A percentile compares a stretch with the other conserved stretches of the same genome.
Evolutionary conservation across 2,329 filamentous ascomycete genomes (phyloP).

Genomic region (Fusarium continuum): DNA sequence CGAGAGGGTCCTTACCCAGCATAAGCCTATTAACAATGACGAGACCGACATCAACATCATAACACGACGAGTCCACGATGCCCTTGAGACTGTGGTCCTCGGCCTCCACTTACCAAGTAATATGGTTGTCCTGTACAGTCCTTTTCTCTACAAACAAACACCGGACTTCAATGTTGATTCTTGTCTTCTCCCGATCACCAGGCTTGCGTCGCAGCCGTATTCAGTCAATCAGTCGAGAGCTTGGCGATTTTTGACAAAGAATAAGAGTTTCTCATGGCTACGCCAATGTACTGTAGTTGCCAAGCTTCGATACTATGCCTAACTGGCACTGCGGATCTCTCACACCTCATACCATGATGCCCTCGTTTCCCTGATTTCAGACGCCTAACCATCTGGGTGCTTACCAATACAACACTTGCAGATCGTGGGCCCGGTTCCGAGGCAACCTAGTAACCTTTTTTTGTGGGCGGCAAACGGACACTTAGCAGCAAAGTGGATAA

Average conservation of each 20-base stretch:
- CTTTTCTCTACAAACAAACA: too few relatives aligned
- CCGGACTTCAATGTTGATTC: neutral
- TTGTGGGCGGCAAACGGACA: conserved; percentile 7
- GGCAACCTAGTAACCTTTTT: conserved; percentile 9
- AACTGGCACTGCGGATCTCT: neutral
- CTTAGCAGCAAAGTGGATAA: conserved; percentile 2
- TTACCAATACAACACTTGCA: conserved; percentile 22
- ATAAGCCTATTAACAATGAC: too few relatives aligned
- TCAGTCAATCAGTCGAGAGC: neutral
- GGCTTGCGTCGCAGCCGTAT: neutral
- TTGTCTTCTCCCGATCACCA: neutral
- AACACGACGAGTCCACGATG: too few relatives aligned
- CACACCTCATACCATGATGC: conserved; percentile 1
- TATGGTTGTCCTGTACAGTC: too few relatives aligned
- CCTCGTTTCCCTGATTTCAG: conserved; percentile 13
- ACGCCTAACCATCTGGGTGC: neutral
- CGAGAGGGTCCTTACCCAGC: too few relatives aligned
- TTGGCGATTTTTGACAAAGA: conserved; percentile 9
- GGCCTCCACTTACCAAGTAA: too few relatives aligned
- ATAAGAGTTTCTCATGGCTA: neutral
- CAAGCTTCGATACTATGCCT: neutral
- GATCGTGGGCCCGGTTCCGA: conserved; percentile 5
- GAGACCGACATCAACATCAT: too few relatives aligned
- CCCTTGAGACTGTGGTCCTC: too few relatives aligned
- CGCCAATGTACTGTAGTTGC: conserved; percentile 1